Conservation (phyloP, 2,329 filamentous ascomycete genomes). For the Exophiala viscosa region DNA sequence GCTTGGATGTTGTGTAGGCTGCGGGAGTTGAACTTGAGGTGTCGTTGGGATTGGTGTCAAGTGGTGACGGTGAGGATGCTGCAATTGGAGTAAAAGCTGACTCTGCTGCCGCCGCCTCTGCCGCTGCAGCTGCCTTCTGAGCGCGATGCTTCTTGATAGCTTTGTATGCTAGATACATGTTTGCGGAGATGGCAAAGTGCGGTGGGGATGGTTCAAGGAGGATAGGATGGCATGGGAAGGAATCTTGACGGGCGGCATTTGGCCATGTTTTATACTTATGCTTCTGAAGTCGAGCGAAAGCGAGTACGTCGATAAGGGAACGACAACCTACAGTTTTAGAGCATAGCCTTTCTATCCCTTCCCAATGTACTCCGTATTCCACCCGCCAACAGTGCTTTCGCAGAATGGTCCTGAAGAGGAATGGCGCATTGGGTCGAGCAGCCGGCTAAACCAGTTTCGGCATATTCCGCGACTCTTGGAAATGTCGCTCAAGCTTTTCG, state of each 20-base stretch:
- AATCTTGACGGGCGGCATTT: too few species aligned
- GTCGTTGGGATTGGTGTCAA: background rate
- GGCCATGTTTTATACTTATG: background rate
- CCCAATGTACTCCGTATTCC: too few species aligned
- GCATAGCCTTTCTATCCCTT: background rate
- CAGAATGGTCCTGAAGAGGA: conserved; percentile 6
- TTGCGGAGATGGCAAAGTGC: background rate
- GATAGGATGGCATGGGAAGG: background rate
- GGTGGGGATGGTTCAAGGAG: background rate
- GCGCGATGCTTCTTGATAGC: conserved; percentile 18
- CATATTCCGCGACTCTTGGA: background rate
- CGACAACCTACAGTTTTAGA: background rate
- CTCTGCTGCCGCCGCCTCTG: background rate
- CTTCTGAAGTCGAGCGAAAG: background rate
- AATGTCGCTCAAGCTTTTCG: too few species aligned
- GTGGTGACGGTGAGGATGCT: background rate
- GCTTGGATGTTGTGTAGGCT: background rate
- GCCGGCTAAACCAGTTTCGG: background rate
- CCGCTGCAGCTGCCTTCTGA: conserved; percentile 11
- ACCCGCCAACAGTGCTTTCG: background rate
- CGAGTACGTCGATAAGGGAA: background rate
- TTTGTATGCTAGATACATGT: background rate
- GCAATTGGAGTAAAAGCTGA: background rate
- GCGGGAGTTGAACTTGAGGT: background rate
- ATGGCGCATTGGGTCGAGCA: background rate